Evolutionary conservation across 805 yeast genomes (phyloP), one percentile per base, ranked within the genome.

Genomic region (Candida pseudoglaebosa): DNA sequence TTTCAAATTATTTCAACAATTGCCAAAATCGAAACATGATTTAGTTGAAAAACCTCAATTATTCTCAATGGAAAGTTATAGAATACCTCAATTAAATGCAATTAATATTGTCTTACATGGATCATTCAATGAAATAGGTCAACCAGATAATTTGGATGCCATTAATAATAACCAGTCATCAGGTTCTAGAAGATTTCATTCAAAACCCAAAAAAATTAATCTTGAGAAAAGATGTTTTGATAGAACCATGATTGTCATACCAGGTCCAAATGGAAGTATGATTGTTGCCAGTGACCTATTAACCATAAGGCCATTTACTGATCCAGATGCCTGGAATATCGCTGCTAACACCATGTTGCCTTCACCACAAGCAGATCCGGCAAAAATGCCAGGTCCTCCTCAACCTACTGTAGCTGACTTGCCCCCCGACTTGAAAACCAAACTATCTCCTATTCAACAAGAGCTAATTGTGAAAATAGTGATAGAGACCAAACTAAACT

Each of bases 231-330:
- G 93, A 56, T 78, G 93, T 7, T 93, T 93, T 59, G 99, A 93
- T 58, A 74, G 99, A 54, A 72, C 82, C 0, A 80, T 93, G 56
- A 69, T 86, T n/a, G 81, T 89, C 2, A 80, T 85, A 10, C 82
- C 81, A 1, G 83, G 82, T 10, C 75, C 80, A 13, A 73, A 74
- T 40, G 84, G 89, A 4, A 65, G 77, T 21, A 77, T 87, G 67
- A 67, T 88, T n/a, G 79, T 93, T 21, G 96, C 95, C 12, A 83
- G 95, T 24, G 99, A 93, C 61, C 58, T 86, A 56, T 67, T 93
- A 37, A 70, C 80, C 12, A 62, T 93, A 3, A 78, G 95, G 46
- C 72, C 81, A 5, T 72, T 65, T 47, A 70, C 80, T 1, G 78
- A 76, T 3, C 49, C 62, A 17, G 68, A 73, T 19, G 73, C 86